A percentile compares a stretch with the other conserved stretches of the same genome.
Evolutionary conservation across 495 filamentous ascomycete genomes (phyloP).

Genomic region (Neurospora sp.): DNA sequence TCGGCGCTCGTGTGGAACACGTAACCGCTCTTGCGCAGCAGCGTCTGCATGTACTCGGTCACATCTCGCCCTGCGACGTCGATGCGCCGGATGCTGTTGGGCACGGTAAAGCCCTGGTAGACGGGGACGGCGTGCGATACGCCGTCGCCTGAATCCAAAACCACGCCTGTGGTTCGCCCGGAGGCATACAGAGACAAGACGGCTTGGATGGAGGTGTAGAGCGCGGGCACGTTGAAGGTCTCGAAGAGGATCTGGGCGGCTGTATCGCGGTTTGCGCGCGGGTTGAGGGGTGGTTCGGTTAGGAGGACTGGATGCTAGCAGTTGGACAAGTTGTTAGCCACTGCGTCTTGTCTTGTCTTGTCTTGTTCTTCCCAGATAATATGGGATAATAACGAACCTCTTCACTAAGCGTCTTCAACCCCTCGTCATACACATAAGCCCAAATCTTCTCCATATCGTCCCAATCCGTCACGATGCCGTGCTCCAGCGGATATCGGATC

Average conservation of each 20-base stretch:
- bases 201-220: slow-evolving; percentile 96
- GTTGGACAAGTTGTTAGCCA: slow-evolving; percentile 4
- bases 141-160: slow-evolving; percentile 90
- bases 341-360: neutral
- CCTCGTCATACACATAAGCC: slow-evolving; percentile 58
- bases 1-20: slow-evolving; percentile 96
- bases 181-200: slow-evolving; percentile 94
- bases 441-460: slow-evolving; percentile 99
- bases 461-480: slow-evolving; percentile 99
- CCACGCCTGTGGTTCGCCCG: slow-evolving; percentile 91
- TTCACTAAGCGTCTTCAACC: slow-evolving; percentile 88
- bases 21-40: slow-evolving; percentile 86
- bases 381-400: slow-evolving; percentile 49
- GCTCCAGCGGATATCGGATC: slow-evolving; percentile 90
- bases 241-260: slow-evolving; percentile 98
- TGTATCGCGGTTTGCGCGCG: slow-evolving; percentile 88
- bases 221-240: slow-evolving; percentile 93
- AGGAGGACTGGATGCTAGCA: slow-evolving; percentile 83
- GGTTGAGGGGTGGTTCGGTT: slow-evolving; percentile 95
- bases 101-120: slow-evolving; percentile 96
- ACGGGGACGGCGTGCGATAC: slow-evolving; percentile 97
- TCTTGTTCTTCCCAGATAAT: neutral
- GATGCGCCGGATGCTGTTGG: slow-evolving; percentile 85
- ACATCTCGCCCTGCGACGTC: slow-evolving; percentile 98
- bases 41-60: slow-evolving; percentile 85